These are phyloP conservation scores for Talaromyces verruculosus DNA, from an alignment of 2,329 filamentous ascomycete genomes.

Conservation along the genomic window DNA sequence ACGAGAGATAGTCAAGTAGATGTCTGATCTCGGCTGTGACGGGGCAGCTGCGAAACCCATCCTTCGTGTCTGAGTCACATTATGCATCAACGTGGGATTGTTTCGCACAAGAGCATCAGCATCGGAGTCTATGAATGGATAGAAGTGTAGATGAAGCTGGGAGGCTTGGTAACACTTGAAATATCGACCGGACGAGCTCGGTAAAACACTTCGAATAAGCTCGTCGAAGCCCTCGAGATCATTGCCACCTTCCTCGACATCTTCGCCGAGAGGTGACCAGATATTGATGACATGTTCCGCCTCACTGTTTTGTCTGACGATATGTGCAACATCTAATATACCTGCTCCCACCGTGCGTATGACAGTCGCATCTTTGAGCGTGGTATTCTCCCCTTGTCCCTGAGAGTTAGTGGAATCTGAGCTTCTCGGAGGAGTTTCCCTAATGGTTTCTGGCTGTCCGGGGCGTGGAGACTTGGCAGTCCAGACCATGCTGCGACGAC, in stretches of 20 bases:
- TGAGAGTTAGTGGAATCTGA: constrained; percentile 24
- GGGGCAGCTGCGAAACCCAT: constrained; percentile 94
- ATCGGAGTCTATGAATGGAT: constrained; percentile 74
- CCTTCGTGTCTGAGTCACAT: constrained; percentile 76
- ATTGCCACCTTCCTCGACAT: constrained; percentile 61
- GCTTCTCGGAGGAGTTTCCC: constrained; percentile 34
- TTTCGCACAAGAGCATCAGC: constrained; percentile 78
- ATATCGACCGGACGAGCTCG: constrained; percentile 71
- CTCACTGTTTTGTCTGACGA: constrained; percentile 71
- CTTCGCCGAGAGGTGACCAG: constrained; percentile 65
- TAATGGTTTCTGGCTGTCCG: constrained; percentile 34
- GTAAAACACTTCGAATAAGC: constrained; percentile 70
- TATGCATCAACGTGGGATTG: constrained; percentile 83
- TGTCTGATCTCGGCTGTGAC: constrained; percentile 84
- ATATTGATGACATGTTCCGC: constrained; percentile 73
- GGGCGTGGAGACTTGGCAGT: constrained; percentile 36
- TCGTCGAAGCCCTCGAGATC: constrained; percentile 69
- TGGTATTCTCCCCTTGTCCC: constrained; percentile 27
- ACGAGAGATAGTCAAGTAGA: constrained; percentile 83
- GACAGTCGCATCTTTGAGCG: constrained; percentile 44
- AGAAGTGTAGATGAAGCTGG: constrained; percentile 74
- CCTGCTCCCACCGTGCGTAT: constrained; percentile 75
- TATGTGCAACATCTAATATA: constrained; percentile 69
- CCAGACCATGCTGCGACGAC: constrained; percentile 47
- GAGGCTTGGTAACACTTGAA: constrained; percentile 71